Evolutionary conservation across 345 rosid genomes (phyloP).

Genomic region (Cardamine occulta): DNA sequence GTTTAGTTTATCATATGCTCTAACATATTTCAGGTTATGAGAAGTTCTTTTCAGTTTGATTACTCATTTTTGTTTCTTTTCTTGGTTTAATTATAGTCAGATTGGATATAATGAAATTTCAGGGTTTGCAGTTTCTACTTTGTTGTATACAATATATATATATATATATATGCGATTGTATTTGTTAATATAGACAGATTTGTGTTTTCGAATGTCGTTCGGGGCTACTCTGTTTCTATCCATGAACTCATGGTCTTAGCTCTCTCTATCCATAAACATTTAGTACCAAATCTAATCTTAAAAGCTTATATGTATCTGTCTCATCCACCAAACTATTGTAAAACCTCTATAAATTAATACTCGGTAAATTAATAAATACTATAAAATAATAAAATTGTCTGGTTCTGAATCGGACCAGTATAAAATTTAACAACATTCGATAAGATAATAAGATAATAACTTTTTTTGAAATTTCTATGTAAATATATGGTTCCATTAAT

Average conservation of each 20-base stretch:
- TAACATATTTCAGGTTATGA: not conserved
- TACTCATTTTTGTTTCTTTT: not conserved
- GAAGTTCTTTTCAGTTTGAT: not conserved
- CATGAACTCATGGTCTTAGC: not conserved
- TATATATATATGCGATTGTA: not conserved
- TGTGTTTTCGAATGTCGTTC: not conserved
- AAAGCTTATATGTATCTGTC: not conserved
- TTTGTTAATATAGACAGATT: not conserved
- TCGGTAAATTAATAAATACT: no score
- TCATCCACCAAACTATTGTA: constrained; percentile 36
- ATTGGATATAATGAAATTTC: not conserved
- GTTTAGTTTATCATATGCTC: not conserved
- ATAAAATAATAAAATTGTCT: no score
- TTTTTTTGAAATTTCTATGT: no score
- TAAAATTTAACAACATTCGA: no score
- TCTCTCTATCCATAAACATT: not conserved
- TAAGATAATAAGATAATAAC: no score
- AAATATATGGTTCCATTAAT: no score
- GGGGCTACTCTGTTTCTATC: not conserved
- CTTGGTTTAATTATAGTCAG: not conserved
- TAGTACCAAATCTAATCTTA: not conserved
- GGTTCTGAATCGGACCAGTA: no score
- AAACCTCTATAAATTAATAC: no score
- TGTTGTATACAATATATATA: not conserved
- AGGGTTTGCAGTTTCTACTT: not conserved